Percentiles rank a stretch among this genome's conserved stretches.
These are phyloP conservation scores for Zopfia rhizophila DNA, from an alignment of 2,329 filamentous ascomycete species.

Conservation along the genomic window DNA sequence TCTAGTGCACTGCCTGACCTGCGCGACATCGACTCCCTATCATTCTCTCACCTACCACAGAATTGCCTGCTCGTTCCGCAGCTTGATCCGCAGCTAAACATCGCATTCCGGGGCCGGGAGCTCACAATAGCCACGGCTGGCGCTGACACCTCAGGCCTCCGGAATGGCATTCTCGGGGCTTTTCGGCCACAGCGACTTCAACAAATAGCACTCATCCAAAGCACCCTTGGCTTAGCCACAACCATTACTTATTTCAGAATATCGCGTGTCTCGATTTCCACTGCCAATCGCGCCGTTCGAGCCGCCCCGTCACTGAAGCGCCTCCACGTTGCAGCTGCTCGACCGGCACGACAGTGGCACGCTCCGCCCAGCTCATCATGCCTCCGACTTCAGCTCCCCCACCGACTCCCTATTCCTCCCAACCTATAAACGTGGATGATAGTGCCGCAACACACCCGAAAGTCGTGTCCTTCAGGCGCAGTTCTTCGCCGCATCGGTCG, in stretches of 20 bases:
- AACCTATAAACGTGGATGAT: slow-evolving; percentile 31
- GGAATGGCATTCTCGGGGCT: neutral
- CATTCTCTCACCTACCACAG: no score
- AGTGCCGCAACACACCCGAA: slow-evolving; percentile 40
- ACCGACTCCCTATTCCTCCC: slow-evolving; percentile 20
- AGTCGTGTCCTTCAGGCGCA: slow-evolving; percentile 48
- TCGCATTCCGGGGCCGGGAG: no score
- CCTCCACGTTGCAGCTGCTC: neutral
- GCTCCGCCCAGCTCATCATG: slow-evolving; percentile 9
- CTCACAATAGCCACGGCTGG: no score
- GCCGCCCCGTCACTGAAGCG: neutral
- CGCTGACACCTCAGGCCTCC: neutral
- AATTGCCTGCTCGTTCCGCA: no score
- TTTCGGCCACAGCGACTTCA: neutral
- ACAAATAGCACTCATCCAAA: no score
- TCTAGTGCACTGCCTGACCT: no score
- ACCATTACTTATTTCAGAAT: no score
- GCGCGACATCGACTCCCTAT: no score
- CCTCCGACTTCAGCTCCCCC: slow-evolving; percentile 26
- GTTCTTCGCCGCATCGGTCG: slow-evolving; percentile 30
- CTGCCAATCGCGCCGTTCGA: neutral
- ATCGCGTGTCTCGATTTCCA: no score
- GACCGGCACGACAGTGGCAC: slow-evolving; percentile 4
- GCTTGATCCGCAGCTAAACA: no score
- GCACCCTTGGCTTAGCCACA: no score